Conservation (phyloP, 2,329 filamentous ascomycete genomes). For the Fusarium pseudoanthophilum region DNA sequence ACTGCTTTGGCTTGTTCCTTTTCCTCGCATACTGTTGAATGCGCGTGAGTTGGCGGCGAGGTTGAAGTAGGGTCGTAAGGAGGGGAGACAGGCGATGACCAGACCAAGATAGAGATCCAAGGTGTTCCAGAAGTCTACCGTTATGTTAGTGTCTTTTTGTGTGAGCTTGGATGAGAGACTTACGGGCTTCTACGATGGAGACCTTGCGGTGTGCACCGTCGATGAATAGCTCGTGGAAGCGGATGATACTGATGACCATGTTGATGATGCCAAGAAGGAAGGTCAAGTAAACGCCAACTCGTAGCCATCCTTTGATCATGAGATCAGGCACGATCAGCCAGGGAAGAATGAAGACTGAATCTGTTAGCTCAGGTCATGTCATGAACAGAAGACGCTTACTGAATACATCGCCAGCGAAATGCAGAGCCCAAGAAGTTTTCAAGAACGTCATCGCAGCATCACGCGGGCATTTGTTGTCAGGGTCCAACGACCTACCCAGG, state of each 20-base stretch:
- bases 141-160: fast-evolving
- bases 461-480: fast-evolving
- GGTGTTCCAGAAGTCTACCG: conserved; percentile 13
- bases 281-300: conserved; percentile 10
- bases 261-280: conserved; percentile 29
- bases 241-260: conserved; percentile 8
- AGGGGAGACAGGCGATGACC: conserved; percentile 21
- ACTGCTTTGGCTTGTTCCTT: neutral
- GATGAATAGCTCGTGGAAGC: conserved; percentile 13
- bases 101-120: conserved; percentile 22
- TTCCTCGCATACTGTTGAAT: neutral
- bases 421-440: conserved; percentile 14
- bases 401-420: conserved; percentile 24
- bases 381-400: neutral
- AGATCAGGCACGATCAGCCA: conserved; percentile 21
- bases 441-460: neutral
- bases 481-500: neutral
- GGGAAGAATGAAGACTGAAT: conserved; percentile 9
- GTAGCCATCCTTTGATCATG: conserved; percentile 13
- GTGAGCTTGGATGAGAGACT: neutral
- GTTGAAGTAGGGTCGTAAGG: conserved; percentile 26
- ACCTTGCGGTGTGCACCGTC: neutral
- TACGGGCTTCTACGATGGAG: conserved; percentile 3
- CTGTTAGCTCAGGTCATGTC: fast-evolving
- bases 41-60: conserved; percentile 24